Base-by-base conservation (phyloP, 2,329 filamentous ascomycete species). In the Penicillium sp. region DNA sequence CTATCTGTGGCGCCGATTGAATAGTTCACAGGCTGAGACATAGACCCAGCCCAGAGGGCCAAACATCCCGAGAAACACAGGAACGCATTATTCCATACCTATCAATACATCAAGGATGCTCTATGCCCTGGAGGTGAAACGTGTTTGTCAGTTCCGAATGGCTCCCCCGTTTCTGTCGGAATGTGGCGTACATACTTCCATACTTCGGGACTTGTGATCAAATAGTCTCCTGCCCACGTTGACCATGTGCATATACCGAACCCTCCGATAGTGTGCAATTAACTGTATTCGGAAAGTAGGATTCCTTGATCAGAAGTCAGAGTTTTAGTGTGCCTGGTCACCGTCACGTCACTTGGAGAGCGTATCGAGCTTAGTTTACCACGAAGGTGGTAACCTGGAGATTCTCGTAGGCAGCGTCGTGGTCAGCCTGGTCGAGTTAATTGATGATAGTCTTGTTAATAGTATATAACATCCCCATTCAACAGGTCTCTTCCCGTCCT, bases 211-310 rank as follows among this genome's bases (percentile, higher is more conserved):
- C 15, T 13, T 23, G 31, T 39, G 31, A 29, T 23, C 18, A 24
- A 18, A 18, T 23, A 9, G 42, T 39, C 35, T 35, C 28, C 32
- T 52, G 45, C 39, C 43, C 42, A 46, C 32, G 46, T 52, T 48
- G 50, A n/a, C 46, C 50, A 45, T 45, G 47, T 40, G 47, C 47
- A 24, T 6, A 4, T 27, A 29, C 18, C 4, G 41, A 44, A 27
- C 12, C 20, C 46, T 43, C 33, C 32, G 46, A 44, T 25, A 40
- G 24, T 37, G n/a, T 37, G 33, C n/a, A 18, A 18, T 23, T 37
- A 18, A 20, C 33, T 37, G 33, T 9, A 37, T 37, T 12, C 10
- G 33, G 33, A 37, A 20, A 37, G 33, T 20, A 3, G 33, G 8
- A 37, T 37, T 15, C 18, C 33, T 37, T 20, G 32, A 35, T 35